Evolutionary conservation across 768 basidiomycete species (phyloP), one percentile per base, ranked within the genome.

Genomic region (Lentinula aciculospora): DNA sequence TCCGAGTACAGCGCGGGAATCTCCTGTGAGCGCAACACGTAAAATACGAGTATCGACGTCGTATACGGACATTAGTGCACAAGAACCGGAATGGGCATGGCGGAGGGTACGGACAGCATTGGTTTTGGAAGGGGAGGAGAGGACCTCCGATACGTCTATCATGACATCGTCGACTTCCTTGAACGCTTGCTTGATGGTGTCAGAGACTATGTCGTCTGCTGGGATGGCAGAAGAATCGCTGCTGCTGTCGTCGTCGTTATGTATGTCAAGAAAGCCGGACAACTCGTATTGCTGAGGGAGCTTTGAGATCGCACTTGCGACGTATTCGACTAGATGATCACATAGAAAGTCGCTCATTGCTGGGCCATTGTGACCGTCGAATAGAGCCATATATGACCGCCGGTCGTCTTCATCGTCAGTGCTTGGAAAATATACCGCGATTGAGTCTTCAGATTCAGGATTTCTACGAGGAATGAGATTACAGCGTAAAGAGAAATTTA

Each of bases 1-100:
- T 0, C 81, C 81, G 12, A 81, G 69, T 3, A 82, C 69, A 2
- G 81, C 81, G 39, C 79, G 76, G 4, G 74, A 78, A 60, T 80
- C 77, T 0, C 81, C 80, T 0, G 76, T 76, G 23, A 76, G 63
- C 1, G 78, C 76, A 15, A 80, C 66, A 57, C 73, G 74, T 1
- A 81, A 66, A 4, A 68, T 62, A 3, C 73, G 67, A 17, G 71
- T 66, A 37, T 69, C 65, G 7, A 66, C 66, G 49, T 82, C 76
- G 64, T 76, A 81, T 57, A 81, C 68, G 3, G 73, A 71, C 28
- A 81, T 64, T 13, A 81, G 59, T 0, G 79, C 79, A 61, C 77
- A 78, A 0, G 77, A 74, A 9, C 77, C 77, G 1, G 74, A 56
- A 23, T 69, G 65, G 0, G 75, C 76, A 10, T 66, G 64, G 10